Conservation (phyloP, 345 rosid species). For the Carallia pectinifolia region DNA sequence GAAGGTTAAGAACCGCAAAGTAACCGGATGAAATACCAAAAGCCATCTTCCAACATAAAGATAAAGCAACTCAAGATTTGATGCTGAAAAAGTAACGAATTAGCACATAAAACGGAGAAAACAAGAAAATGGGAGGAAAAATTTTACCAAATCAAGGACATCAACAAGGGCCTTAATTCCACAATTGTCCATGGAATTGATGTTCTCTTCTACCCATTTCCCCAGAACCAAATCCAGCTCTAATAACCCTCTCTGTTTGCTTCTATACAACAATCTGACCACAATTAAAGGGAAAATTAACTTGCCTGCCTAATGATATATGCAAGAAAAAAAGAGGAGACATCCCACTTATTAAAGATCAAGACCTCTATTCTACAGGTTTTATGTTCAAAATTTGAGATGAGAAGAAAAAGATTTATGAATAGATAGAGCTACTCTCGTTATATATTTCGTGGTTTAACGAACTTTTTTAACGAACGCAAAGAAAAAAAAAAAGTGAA, state of each 20-base stretch:
- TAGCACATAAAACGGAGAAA: not conserved
- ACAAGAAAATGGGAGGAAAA: not conserved
- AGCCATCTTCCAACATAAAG: not conserved
- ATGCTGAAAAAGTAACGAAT: not conserved
- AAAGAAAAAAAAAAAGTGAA: not conserved
- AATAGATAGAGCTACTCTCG: too few species aligned
- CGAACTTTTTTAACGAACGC: too few species aligned
- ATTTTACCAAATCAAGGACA: constrained; percentile 77
- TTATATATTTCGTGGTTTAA: too few species aligned
- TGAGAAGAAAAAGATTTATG: too few species aligned
- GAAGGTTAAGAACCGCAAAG: too few species aligned
- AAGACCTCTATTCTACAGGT: too few species aligned
- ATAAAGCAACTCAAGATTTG: not conserved
- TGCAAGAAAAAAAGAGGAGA: too few species aligned
- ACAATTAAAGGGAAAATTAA: not conserved
- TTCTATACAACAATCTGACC: constrained; percentile 75
- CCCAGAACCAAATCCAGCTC: constrained; percentile 93
- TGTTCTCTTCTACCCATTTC: constrained; percentile 81
- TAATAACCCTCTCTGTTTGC: constrained; percentile 88
- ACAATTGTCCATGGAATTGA: constrained; percentile 66
- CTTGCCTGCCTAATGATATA: not conserved
- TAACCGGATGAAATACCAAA: not conserved
- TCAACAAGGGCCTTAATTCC: constrained; percentile 65
- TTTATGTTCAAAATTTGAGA: too few species aligned
- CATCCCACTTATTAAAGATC: too few species aligned